Evolutionary conservation across 495 filamentous ascomycete species (phyloP).

Genomic region (Sphaerosporella brunnea): DNA sequence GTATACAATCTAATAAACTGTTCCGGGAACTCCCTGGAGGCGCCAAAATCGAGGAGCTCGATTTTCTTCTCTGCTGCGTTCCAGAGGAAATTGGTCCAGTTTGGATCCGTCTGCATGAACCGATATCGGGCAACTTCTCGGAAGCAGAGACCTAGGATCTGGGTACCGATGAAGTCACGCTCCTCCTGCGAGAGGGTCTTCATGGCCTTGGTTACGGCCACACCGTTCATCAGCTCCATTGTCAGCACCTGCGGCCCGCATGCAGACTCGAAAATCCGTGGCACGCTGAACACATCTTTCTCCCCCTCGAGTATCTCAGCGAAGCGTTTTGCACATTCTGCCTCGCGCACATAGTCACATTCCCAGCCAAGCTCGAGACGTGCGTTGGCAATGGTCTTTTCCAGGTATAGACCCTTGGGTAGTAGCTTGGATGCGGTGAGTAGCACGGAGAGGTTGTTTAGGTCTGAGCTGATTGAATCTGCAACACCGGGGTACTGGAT

Average conservation of each 20-base stretch:
- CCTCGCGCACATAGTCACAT: conserved; percentile 87
- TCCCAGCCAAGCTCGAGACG: conserved; percentile 86
- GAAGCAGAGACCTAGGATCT: conserved; percentile 81
- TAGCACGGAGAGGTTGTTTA: conserved; percentile 78
- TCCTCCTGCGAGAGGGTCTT: conserved; percentile 57
- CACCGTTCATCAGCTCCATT: conserved; percentile 75
- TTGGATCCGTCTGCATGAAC: conserved; percentile 98
- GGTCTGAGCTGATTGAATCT: conserved; percentile 82
- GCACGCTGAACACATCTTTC: conserved; percentile 55
- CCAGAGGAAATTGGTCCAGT: conserved; percentile 99
- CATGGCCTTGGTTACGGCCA: conserved; percentile 65
- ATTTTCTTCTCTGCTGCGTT: conserved; percentile 54
- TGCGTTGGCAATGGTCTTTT: conserved; percentile 97
- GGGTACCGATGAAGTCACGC: conserved; percentile 80
- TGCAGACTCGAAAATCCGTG: conserved; percentile 57
- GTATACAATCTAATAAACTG: conserved; percentile 67
- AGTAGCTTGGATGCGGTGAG: conserved; percentile 76
- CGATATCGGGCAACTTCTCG: conserved; percentile 82
- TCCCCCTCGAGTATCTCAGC: conserved; percentile 52
- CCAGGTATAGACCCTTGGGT: conserved; percentile 79
- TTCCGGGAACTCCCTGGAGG: conserved; percentile 65
- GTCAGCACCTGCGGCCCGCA: conserved; percentile 77
- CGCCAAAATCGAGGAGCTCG: conserved; percentile 91
- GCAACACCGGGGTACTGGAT: conserved; percentile 97
- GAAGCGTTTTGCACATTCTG: conserved; percentile 58